phyloP scores from a whole-genome alignment of 1,284 basidiomycete species.

The Sutorius eximius region DNA sequence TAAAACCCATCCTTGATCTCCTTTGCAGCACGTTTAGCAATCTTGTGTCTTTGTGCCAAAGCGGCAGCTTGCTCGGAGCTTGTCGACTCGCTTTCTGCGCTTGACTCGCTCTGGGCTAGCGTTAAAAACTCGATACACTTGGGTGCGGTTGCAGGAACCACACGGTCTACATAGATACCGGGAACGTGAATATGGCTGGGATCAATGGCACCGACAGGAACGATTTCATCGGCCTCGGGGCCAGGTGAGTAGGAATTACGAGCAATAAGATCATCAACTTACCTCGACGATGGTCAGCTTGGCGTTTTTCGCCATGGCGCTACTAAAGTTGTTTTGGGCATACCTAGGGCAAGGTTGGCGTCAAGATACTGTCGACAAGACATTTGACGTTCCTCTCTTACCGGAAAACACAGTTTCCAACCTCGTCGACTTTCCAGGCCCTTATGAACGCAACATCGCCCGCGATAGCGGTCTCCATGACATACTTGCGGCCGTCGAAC shows the following conservation, averaged over 20 bases:
- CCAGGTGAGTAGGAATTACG: slow-evolving; percentile 1
- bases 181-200: slow-evolving; percentile 86
- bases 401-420: slow-evolving; percentile 85
- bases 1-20: slow-evolving; percentile 92
- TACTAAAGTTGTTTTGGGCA: slow-evolving; percentile 86
- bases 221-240: slow-evolving; percentile 84
- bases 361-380: background rate
- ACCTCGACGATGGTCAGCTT: slow-evolving; percentile 91
- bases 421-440: slow-evolving; percentile 95
- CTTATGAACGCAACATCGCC: slow-evolving; percentile 89
- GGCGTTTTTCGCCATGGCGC: slow-evolving; percentile 87
- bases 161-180: slow-evolving; percentile 85
- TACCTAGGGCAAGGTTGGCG: slow-evolving; percentile 52
- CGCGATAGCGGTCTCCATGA: slow-evolving; percentile 85
- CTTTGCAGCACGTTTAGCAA: slow-evolving; percentile 37
- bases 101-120: slow-evolving; percentile 47
- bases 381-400: slow-evolving; percentile 26
- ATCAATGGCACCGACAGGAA: slow-evolving; percentile 81
- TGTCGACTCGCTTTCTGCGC: slow-evolving; percentile 31
- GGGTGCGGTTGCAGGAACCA: slow-evolving; percentile 74
- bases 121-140: slow-evolving; percentile 83
- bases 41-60: slow-evolving; percentile 41
- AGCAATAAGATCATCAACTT: slow-evolving; percentile 13
- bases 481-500: slow-evolving; percentile 81
- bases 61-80: slow-evolving; percentile 55